A percentile compares a stretch with the other conserved stretches of the same genome.
Conservation (phyloP, 2,329 filamentous ascomycete species). For the Clonostachys chloroleuca region DNA sequence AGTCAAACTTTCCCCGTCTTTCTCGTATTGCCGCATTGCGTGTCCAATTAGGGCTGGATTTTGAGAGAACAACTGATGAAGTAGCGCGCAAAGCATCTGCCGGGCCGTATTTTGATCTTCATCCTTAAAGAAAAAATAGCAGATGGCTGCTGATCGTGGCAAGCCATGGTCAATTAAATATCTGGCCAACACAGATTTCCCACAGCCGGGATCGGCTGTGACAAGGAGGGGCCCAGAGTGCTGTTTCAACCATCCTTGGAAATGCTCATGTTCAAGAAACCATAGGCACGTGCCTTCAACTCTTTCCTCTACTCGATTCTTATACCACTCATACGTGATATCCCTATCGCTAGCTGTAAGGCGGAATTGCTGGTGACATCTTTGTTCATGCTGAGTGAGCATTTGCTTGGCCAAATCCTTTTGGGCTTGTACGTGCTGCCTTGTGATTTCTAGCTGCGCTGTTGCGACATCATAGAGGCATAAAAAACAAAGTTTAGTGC, state of each 20-base stretch:
- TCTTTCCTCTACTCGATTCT: background rate
- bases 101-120: conserved; percentile 22
- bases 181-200: conserved; percentile 28
- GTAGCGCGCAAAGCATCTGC: conserved; percentile 29
- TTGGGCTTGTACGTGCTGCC: conserved; percentile 1
- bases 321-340: conserved; percentile 18
- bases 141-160: conserved; percentile 15
- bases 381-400: conserved; percentile 1
- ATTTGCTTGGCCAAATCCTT: conserved; percentile 2
- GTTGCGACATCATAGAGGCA: background rate
- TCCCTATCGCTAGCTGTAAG: conserved; percentile 2
- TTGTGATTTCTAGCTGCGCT: background rate
- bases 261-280: conserved; percentile 22
- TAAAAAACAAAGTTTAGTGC: background rate
- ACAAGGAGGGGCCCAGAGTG: conserved; percentile 21
- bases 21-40: conserved; percentile 14
- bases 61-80: conserved; percentile 29
- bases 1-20: conserved; percentile 16
- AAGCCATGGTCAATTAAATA: conserved; percentile 20
- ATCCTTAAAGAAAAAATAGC: conserved; percentile 39
- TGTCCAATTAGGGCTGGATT: conserved; percentile 20
- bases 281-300: conserved; percentile 14
- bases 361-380: conserved; percentile 8
- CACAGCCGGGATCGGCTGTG: conserved; percentile 30
- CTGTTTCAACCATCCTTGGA: conserved; percentile 16